Evolutionary conservation across 1,139 yeast genomes (phyloP).

Genomic region (Debaryomycetaceae sp.): DNA sequence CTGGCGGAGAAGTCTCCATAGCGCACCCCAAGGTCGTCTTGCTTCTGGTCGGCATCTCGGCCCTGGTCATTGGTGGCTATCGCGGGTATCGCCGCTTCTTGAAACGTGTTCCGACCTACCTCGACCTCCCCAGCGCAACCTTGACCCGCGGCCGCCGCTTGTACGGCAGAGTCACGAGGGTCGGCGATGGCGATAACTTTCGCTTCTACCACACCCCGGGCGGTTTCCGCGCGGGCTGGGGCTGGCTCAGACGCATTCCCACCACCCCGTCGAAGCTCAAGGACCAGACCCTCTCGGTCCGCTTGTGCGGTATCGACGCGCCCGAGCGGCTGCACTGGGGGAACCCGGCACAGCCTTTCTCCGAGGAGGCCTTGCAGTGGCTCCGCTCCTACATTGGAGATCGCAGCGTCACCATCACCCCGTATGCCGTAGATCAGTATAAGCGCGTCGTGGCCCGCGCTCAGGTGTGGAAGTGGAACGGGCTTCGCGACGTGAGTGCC

Average conservation of each 20-base stretch:
- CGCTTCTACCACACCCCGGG: conserved; percentile 92
- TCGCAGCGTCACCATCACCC: conserved; percentile 58
- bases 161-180: conserved; percentile 80
- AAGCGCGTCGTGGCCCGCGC: conserved; percentile 81
- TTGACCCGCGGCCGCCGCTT: conserved; percentile 28
- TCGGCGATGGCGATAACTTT: conserved; percentile 96
- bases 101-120: conserved; percentile 22
- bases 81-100: conserved; percentile 25
- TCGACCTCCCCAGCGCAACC: conserved; percentile 26
- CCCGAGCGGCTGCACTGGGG: conserved; percentile 97
- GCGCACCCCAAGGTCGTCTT: conserved; percentile 32
- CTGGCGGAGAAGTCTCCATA: too few relatives aligned
- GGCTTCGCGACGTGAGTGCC: conserved; percentile 68
- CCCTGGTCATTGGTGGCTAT: conserved; percentile 20
- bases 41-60: conserved; percentile 27
- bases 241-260: conserved; percentile 59
- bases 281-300: conserved; percentile 51
- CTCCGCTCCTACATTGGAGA: conserved; percentile 54
- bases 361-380: conserved; percentile 81
- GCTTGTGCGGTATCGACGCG: conserved; percentile 95
- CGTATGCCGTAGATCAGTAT: conserved; percentile 79
- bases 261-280: conserved; percentile 35
- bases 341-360: conserved; percentile 79
- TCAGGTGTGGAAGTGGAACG: conserved; percentile 61
- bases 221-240: conserved; percentile 84